Conservation (phyloP, 73 alveolate species). For the Symbiodinium pilosum region DNA sequence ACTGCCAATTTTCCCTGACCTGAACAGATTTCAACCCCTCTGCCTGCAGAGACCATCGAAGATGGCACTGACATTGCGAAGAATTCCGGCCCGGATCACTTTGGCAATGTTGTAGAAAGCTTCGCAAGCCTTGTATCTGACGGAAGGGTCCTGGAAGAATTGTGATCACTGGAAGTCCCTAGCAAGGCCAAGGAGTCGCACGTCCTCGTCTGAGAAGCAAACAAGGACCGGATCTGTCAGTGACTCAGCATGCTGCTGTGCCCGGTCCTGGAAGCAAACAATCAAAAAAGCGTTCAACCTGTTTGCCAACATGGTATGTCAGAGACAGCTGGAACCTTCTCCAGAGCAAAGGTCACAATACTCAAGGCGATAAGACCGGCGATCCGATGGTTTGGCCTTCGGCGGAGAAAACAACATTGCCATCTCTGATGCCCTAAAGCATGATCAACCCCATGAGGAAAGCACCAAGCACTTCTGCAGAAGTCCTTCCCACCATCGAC, state of each 20-base stretch:
- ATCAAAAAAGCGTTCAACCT: background rate
- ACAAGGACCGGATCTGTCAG: conserved; percentile 33
- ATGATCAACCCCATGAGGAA: too few species aligned
- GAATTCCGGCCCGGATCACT: conserved; percentile 71
- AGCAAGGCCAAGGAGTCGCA: background rate
- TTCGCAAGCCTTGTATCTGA: conserved; percentile 86
- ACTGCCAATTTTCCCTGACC: too few species aligned
- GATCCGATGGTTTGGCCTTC: conserved; percentile 37
- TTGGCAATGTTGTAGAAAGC: conserved; percentile 86
- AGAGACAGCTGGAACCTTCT: background rate
- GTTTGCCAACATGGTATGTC: too few species aligned
- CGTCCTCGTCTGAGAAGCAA: conserved; percentile 76
- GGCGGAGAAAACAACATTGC: background rate
- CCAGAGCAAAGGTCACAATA: conserved; percentile 59
- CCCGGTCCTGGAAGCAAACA: conserved; percentile 11
- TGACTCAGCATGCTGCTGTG: conserved; percentile 34
- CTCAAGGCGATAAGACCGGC: conserved; percentile 58
- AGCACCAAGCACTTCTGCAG: background rate
- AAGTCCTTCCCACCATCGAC: background rate
- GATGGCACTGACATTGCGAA: conserved; percentile 41
- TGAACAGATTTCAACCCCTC: background rate
- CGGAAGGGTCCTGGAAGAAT: conserved; percentile 26
- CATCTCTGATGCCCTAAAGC: too few species aligned
- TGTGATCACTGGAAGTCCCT: too few species aligned
- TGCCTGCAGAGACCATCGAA: conserved; percentile 88